These are phyloP conservation scores for Phytophthora fragariaefolia DNA, from an alignment of 352 stramenopile genomes.

Conservation along the genomic window DNA sequence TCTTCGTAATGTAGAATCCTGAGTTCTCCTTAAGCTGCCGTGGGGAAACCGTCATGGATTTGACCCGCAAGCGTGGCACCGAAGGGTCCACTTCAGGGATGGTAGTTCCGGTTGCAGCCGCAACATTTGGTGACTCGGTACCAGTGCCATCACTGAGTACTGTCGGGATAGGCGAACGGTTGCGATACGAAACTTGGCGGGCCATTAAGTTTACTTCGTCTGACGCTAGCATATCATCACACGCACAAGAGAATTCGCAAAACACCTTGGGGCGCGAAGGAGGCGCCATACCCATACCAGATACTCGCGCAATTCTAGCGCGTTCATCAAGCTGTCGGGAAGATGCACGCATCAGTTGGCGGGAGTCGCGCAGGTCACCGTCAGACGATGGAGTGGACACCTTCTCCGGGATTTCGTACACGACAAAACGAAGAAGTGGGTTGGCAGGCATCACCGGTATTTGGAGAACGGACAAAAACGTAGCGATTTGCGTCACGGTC, in stretches of 20 bases:
- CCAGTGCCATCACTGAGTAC: conserved; percentile 40
- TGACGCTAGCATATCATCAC: conserved; percentile 57
- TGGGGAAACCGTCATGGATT: conserved; percentile 77
- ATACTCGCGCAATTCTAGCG: conserved; percentile 58
- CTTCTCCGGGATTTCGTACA: conserved; percentile 81
- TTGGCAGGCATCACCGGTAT: conserved; percentile 72
- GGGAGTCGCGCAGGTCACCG: conserved; percentile 29
- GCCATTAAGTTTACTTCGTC: conserved; percentile 71
- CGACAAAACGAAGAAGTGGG: conserved; percentile 77
- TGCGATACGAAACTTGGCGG: conserved; percentile 59
- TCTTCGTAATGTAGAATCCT: conserved; percentile 81
- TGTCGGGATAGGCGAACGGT: conserved; percentile 34
- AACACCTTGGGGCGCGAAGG: conserved; percentile 73
- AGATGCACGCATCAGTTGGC: conserved; percentile 45
- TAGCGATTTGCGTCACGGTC: conserved; percentile 60
- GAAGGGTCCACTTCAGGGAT: conserved; percentile 32
- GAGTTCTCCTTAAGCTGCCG: conserved; percentile 79
- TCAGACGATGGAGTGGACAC: conserved; percentile 31
- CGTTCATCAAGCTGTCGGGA: conserved; percentile 66
- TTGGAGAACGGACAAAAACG: conserved; percentile 82
- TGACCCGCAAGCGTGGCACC: conserved; percentile 61
- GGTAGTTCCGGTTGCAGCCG: conserved; percentile 14
- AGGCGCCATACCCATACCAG: conserved; percentile 62
- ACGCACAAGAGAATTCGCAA: conserved; percentile 80
- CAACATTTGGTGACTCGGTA: conserved; percentile 35